phyloP scores from a whole-genome alignment of 2,329 filamentous ascomycete genomes.

The Xylariaceae sp. region DNA sequence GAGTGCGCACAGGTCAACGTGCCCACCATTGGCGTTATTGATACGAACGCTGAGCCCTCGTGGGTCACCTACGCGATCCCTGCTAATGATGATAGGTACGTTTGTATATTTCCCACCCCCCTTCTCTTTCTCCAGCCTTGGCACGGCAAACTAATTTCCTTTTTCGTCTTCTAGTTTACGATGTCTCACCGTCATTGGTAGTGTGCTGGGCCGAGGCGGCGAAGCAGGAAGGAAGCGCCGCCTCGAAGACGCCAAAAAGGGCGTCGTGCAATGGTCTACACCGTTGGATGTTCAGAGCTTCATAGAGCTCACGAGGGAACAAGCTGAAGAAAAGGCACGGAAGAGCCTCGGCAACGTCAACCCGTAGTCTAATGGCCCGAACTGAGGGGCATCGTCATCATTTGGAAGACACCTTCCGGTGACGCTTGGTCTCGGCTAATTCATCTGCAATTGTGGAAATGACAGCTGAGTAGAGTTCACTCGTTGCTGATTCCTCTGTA shows the following conservation, averaged over 20 bases:
- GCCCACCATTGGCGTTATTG: conserved; percentile 90
- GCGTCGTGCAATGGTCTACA: conserved; percentile 60
- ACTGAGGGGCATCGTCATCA: too few species aligned
- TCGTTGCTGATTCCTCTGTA: too few species aligned
- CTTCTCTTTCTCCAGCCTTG: background rate
- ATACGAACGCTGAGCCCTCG: conserved; percentile 87
- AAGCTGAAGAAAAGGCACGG: too few species aligned
- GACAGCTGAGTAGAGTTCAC: too few species aligned
- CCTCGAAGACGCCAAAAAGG: conserved; percentile 56
- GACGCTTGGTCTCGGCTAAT: too few species aligned
- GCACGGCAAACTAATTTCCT: background rate
- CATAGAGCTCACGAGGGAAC: too few species aligned
- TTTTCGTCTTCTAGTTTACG: conserved; percentile 59
- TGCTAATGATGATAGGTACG: conserved; percentile 88
- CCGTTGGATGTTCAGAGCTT: conserved; percentile 40
- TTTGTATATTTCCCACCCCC: too few species aligned
- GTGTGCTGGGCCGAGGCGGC: conserved; percentile 80
- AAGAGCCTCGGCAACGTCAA: too few species aligned
- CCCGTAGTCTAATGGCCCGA: too few species aligned
- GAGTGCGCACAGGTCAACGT: conserved; percentile 87
- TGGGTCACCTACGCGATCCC: conserved; percentile 97
- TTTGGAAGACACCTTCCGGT: too few species aligned
- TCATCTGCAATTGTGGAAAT: too few species aligned
- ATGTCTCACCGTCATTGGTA: conserved; percentile 74
- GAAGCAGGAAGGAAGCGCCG: conserved; percentile 69